Base-by-base conservation (phyloP, 352 stramenopile genomes). In the Phytopythium delawarense region DNA sequence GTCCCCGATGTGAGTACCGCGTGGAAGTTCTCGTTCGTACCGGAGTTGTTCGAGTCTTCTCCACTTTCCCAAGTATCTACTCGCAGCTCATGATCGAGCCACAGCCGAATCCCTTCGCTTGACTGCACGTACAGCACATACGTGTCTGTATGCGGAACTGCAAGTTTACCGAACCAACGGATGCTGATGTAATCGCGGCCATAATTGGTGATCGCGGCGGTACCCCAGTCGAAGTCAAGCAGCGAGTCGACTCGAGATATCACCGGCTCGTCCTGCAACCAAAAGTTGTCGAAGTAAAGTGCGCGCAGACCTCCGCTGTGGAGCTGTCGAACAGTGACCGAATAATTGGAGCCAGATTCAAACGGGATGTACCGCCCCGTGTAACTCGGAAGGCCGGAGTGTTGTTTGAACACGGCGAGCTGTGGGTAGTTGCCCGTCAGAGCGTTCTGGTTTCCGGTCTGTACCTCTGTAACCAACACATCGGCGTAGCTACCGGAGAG, bases 251-350 rank as follows among this genome's bases (percentile, higher is more conserved):
- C 75, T 45, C 88, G 71, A 18, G 85, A 70, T 25, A 98, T 78
- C n/a, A 91, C 87, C 11, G 96, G 91, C 7, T 81, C 75, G 48
- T 96, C 96, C 61, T 98, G 81, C 18, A 99, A 71, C 95, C 96
- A 99, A 66, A 93, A 97, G 64, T 99, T 99, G 63, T 99, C 96
- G 63, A 94, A 99, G 69, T 99, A 99, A 4, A 92, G 74, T 0
- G 81, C 94, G 11, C 75, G 67, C 9, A 99, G 69, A 18, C 97
- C 96, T 18, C 96, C 96, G 21, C 71, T 78, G n/a, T 88, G 59
- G 12, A 99, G 78, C 59, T 99, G 92, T 21, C 87, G 78, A 30
- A 99, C 92, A 7, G 89, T 81, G 7, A 98, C 80, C 15, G 88
- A 86, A 62, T 98, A 98, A 37, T 57, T 67, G 0, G 89, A 85